These are phyloP conservation scores for Claviceps paspali DNA, from an alignment of 2,329 filamentous ascomycete genomes.

Conservation along the genomic window DNA sequence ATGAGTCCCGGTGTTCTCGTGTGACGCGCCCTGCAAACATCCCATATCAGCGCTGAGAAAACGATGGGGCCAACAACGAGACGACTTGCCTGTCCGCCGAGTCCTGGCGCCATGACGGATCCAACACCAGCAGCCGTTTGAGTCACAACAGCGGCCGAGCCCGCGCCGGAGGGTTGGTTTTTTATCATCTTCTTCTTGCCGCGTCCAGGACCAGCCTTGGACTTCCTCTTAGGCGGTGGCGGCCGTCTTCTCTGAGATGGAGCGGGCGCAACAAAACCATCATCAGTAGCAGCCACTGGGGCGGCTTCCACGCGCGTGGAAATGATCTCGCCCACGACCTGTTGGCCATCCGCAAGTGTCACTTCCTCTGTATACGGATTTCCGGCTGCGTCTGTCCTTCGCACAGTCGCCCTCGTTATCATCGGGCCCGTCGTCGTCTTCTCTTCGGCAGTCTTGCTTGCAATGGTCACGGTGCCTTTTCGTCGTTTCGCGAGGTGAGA, in stretches of 20 bases:
- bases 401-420: constrained; percentile 65
- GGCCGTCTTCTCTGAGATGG: constrained; percentile 44
- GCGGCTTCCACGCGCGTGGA: constrained; percentile 39
- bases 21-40: constrained; percentile 21
- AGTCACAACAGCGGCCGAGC: constrained; percentile 14
- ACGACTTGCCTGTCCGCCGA: constrained; percentile 23
- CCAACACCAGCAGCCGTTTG: constrained; percentile 23
- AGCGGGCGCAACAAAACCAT: constrained; percentile 28
- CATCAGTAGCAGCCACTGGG: constrained; percentile 41
- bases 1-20: constrained; percentile 27
- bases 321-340: constrained; percentile 68
- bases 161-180: constrained; percentile 23
- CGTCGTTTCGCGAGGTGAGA: constrained; percentile 46
- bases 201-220: constrained; percentile 58
- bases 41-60: not conserved
- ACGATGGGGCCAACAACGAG: no score
- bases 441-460: constrained; percentile 34
- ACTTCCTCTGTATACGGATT: constrained; percentile 76
- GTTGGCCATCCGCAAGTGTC: constrained; percentile 63
- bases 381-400: constrained; percentile 61
- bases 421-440: constrained; percentile 32
- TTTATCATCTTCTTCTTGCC: constrained; percentile 71
- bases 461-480: constrained; percentile 43
- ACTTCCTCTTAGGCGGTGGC: constrained; percentile 66
- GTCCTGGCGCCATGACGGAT: constrained; percentile 22